A percentile compares a stretch with the other conserved stretches of the same genome.
phyloP scores from a whole-genome alignment of 345 rosid species.

The rapeseed (Brassica napus) region Da-Ae NC_063449.1:34133501-34134000 shows the following conservation, averaged over 20 bases:
- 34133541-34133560: not conserved
- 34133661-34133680: not conserved
- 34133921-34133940: not conserved
- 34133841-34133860: not conserved
- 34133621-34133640: not conserved
- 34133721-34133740: not conserved
- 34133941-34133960: not conserved
- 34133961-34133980: not conserved
- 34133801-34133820: not conserved
- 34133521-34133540: not conserved
- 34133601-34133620: not conserved
- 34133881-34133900: not conserved
- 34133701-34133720: not conserved
- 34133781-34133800: not conserved
- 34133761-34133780: not conserved
- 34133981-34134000: not conserved
- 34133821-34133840: not conserved
- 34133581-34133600: not conserved
- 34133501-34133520: not conserved
- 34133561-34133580: not conserved
- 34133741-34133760: not conserved
- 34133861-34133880: not conserved
- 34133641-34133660: not conserved
- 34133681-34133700: not conserved
- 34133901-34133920: not conserved